These are phyloP conservation scores for Capronia epimyces DNA, from an alignment of 2,329 filamentous ascomycete species.

Conservation along the genomic window DNA sequence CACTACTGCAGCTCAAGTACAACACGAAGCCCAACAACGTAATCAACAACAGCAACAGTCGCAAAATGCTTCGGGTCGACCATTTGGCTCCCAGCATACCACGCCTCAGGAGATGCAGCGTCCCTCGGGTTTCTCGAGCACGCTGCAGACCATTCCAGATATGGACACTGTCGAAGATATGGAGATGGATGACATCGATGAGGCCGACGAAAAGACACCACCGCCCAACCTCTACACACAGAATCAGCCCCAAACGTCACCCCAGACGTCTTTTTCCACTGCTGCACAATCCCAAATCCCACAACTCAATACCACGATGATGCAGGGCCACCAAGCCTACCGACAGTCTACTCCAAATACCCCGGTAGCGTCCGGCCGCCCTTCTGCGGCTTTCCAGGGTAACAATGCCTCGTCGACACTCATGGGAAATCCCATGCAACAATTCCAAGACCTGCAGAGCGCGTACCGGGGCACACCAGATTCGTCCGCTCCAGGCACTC, in stretches of 20 bases:
- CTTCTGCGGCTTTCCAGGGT: constrained; percentile 60
- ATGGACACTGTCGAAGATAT: constrained; percentile 64
- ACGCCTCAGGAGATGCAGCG: constrained; percentile 23
- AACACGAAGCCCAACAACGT: constrained; percentile 47
- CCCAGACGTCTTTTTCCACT: constrained; percentile 56
- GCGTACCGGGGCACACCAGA: constrained; percentile 53
- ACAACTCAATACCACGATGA: constrained; percentile 74
- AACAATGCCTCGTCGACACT: constrained; percentile 94
- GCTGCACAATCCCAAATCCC: constrained; percentile 53
- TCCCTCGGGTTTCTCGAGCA: constrained; percentile 27
- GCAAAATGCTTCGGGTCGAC: constrained; percentile 27
- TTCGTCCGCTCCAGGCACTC: constrained; percentile 64
- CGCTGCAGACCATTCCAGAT: constrained; percentile 33
- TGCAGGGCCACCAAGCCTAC: constrained; percentile 69
- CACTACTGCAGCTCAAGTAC: constrained; percentile 42
- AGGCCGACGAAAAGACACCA: constrained; percentile 32
- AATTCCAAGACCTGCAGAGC: constrained; percentile 50
- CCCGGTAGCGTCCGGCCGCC: constrained; percentile 63
- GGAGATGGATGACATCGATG: constrained; percentile 81
- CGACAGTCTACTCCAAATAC: constrained; percentile 82
- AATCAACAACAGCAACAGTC: constrained; percentile 32
- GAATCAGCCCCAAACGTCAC: constrained; percentile 62
- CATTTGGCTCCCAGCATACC: constrained; percentile 27
- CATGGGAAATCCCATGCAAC: constrained; percentile 65
- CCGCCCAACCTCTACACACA: constrained; percentile 43